phyloP scores from a whole-genome alignment of 2,329 filamentous ascomycete species.

The Trichoderma polysporum region DNA sequence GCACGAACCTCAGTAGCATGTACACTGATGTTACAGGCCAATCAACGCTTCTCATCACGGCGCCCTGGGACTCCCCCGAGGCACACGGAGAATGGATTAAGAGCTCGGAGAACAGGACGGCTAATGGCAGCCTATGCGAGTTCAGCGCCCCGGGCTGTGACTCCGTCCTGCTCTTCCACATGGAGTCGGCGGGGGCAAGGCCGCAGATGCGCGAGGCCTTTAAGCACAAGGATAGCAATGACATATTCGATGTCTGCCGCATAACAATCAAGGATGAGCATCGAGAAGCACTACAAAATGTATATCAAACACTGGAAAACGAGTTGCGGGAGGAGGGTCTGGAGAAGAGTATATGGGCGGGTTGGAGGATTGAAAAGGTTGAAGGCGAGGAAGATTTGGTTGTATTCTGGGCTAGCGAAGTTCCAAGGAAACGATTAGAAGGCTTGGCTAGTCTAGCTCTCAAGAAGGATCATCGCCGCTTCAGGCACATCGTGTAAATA shows the following conservation, averaged over 20 bases:
- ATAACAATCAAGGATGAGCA: slow-evolving; percentile 34
- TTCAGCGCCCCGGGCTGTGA: slow-evolving; percentile 36
- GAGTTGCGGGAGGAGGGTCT: slow-evolving; percentile 32
- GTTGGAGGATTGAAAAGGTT: slow-evolving; percentile 44
- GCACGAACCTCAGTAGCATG: slow-evolving; percentile 37
- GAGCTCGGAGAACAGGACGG: slow-evolving; percentile 40
- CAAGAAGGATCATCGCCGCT: slow-evolving; percentile 26
- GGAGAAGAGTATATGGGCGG: slow-evolving; percentile 37
- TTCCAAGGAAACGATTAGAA: slow-evolving; percentile 36
- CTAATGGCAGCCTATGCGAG: slow-evolving; percentile 35
- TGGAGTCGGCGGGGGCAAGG: slow-evolving; percentile 35
- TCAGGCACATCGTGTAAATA: slow-evolving; percentile 29
- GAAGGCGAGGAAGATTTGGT: slow-evolving; percentile 39
- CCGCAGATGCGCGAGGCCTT: slow-evolving; percentile 29
- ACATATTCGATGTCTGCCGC: slow-evolving; percentile 38
- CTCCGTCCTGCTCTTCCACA: slow-evolving; percentile 43
- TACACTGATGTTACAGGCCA: slow-evolving; percentile 39
- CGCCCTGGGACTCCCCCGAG: slow-evolving; percentile 45
- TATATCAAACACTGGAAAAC: slow-evolving; percentile 36
- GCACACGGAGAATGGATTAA: slow-evolving; percentile 46
- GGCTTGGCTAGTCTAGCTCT: slow-evolving; percentile 27
- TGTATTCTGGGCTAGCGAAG: slow-evolving; percentile 40
- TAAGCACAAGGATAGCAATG: slow-evolving; percentile 24
- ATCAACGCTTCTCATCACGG: slow-evolving; percentile 43
- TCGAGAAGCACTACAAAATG: slow-evolving; percentile 35